Percentiles rank a stretch among this genome's conserved stretches.
Conservation (phyloP, 2,329 filamentous ascomycete genomes). For the Trichothecium roseum region DNA sequence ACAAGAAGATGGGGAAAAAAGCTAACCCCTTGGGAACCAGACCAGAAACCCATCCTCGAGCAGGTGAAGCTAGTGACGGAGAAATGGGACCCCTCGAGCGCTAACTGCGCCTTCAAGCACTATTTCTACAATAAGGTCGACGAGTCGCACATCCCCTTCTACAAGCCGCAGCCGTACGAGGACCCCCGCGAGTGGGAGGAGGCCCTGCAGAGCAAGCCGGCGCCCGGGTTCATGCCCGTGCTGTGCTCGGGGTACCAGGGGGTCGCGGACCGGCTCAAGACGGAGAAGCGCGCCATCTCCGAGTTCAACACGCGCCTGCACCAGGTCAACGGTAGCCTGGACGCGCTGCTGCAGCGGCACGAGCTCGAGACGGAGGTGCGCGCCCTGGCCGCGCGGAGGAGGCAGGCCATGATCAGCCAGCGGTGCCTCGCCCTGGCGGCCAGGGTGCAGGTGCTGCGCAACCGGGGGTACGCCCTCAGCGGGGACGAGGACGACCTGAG, state of each 20-base stretch:
- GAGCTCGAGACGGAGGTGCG: slow-evolving; percentile 68
- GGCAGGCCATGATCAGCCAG: slow-evolving; percentile 63
- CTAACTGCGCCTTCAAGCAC: slow-evolving; percentile 65
- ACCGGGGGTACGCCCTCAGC: slow-evolving; percentile 71
- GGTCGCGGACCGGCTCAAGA: slow-evolving; percentile 60
- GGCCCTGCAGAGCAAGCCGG: slow-evolving; percentile 70
- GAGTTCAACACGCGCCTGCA: slow-evolving; percentile 65
- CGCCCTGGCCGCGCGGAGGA: slow-evolving; percentile 59
- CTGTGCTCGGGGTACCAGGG: slow-evolving; percentile 64
- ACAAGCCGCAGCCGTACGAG: slow-evolving; percentile 58
- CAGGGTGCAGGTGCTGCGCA: slow-evolving; percentile 70
- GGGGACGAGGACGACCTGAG: slow-evolving; percentile 70
- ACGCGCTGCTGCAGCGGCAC: slow-evolving; percentile 63
- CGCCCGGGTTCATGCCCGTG: slow-evolving; percentile 65
- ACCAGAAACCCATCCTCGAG: slow-evolving; percentile 63
- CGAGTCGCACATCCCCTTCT: slow-evolving; percentile 64
- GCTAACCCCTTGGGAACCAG: slow-evolving; percentile 10
- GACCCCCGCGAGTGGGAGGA: slow-evolving; percentile 76
- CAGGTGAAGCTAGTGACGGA: slow-evolving; percentile 60
- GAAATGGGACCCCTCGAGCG: slow-evolving; percentile 63
- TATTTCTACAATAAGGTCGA: slow-evolving; percentile 86
- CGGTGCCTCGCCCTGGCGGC: slow-evolving; percentile 66
- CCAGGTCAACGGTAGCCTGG: slow-evolving; percentile 66
- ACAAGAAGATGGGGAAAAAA: not conserved
- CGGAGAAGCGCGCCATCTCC: slow-evolving; percentile 58